Percentiles rank a stretch among this genome's conserved stretches.
Conservation (phyloP, 768 basidiomycete species). For the Xerocomellus chrysenteron region DNA sequence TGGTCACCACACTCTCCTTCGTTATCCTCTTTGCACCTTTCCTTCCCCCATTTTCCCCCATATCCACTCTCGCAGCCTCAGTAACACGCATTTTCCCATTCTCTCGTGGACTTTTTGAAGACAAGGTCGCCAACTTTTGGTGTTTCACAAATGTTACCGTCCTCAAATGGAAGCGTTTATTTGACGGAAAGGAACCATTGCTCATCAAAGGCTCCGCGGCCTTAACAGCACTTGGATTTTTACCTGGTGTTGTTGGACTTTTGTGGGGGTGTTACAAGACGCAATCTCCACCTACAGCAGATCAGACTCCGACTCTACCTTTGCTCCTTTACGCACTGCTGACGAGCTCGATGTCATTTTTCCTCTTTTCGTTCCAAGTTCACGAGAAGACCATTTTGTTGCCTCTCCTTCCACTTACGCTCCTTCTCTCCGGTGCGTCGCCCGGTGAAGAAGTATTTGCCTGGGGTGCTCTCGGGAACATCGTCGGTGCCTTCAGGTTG, state of each 20-base stretch:
- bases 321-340: slow-evolving; percentile 81
- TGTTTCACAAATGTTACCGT: slow-evolving; percentile 82
- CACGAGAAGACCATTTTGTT: slow-evolving; percentile 92
- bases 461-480: slow-evolving; percentile 54
- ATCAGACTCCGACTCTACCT: slow-evolving; percentile 50
- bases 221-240: slow-evolving; percentile 69
- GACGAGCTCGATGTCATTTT: slow-evolving; percentile 86
- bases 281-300: slow-evolving; percentile 3
- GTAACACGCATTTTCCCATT: slow-evolving; percentile 89
- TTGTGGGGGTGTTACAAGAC: slow-evolving; percentile 39
- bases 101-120: slow-evolving; percentile 85
- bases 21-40: slow-evolving; percentile 75
- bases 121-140: slow-evolving; percentile 98
- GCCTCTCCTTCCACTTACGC: slow-evolving; percentile 79
- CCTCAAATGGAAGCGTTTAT: slow-evolving; percentile 71
- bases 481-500: slow-evolving; percentile 86
- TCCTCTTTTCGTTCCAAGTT: slow-evolving; percentile 94
- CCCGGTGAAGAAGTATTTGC: slow-evolving; percentile 25
- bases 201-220: slow-evolving; percentile 66
- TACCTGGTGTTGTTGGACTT: slow-evolving; percentile 54
- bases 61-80: slow-evolving; percentile 54
- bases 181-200: slow-evolving; percentile 39
- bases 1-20: slow-evolving; percentile 63
- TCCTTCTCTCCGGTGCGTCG: slow-evolving; percentile 59
- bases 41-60: slow-evolving; percentile 62